phyloP scores from a whole-genome alignment of 371 early-diverging fungal genomes.

The Circinella minor region DNA sequence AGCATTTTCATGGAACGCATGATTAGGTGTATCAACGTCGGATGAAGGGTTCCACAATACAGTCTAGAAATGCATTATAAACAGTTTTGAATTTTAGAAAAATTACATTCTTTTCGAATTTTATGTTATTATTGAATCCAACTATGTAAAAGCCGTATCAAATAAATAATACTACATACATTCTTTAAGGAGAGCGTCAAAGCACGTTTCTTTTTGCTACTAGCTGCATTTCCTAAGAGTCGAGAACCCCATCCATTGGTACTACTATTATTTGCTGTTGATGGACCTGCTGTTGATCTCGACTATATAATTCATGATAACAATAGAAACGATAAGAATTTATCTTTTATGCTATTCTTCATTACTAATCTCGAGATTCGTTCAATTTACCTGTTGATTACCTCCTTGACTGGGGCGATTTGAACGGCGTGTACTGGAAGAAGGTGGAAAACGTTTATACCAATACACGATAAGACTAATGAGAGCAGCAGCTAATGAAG shows the following conservation, averaged over 20 bases:
- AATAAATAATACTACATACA: conserved; percentile 22
- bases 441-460: conserved; percentile 19
- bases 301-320: not conserved
- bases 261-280: conserved; percentile 5
- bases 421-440: conserved; percentile 8
- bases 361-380: conserved; percentile 8
- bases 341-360: conserved; percentile 12
- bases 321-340: not conserved
- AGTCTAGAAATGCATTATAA: conserved; percentile 42
- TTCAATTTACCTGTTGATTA: conserved; percentile 9
- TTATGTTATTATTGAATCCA: no score
- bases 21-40: conserved; percentile 49
- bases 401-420: not conserved
- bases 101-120: no score
- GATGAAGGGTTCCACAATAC: conserved; percentile 59
- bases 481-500: conserved; percentile 28
- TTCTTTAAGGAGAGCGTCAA: conserved; percentile 56
- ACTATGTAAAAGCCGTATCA: not conserved
- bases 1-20: conserved; percentile 50
- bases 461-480: conserved; percentile 20
- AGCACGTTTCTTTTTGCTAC: conserved; percentile 14
- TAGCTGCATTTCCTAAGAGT: conserved; percentile 35
- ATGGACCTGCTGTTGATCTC: conserved; percentile 9
- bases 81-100: no score
- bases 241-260: conserved; percentile 32